Evolutionary conservation across 495 filamentous ascomycete species (phyloP), one percentile per base, ranked within the genome.

Genomic region (Apodospora peruviana): DNA sequence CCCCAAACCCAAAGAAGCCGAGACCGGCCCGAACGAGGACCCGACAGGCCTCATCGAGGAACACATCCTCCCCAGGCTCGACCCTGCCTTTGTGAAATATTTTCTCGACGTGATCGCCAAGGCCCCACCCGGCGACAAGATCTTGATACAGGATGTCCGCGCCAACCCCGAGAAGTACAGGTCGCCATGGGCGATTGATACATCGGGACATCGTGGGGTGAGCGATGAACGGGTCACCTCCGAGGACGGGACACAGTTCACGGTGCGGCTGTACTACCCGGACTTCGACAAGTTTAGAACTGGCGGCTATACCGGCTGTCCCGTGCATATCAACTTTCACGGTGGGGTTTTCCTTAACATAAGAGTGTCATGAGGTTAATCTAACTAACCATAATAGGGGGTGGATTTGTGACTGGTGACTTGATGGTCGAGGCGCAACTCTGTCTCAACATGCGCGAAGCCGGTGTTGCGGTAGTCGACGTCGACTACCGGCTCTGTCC

Each of bases 401-500:
- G 60, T 47, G 74, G 76, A 0, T 79, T 73, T 52, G 73, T 71
- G 2, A 48, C 77, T 10, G 76, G 76, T 0, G 72, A 76, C 45
- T 54, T 79, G 29, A 57, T 57, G 14, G 66, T 66, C 0, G 76
- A 77, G 25, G 67, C 66, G 0, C 50, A 65, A 18, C 55, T 76
- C 1, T 76, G 73, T 45, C 58, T 74, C 16, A 72, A 57, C 40
- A 71, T 75, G 61, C 66, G 71, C 14, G 65, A 69, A 18, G 68
- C 68, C 3, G 65, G 70, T 4, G 59, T 63, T 3, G 67, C 64
- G 8, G 66, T 75, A 8, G 65, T 79, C 20, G 76, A 79, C 43
- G 69, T 79, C n/a, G 67, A 68, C 25, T 79, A 79, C 50, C 70
- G 74, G n/a, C 68, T 71, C 4, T 72, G 70, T 4, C 73, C 76